Conservation (phyloP, 768 basidiomycete genomes). For the Psilocybe subaeruginosa region DNA sequence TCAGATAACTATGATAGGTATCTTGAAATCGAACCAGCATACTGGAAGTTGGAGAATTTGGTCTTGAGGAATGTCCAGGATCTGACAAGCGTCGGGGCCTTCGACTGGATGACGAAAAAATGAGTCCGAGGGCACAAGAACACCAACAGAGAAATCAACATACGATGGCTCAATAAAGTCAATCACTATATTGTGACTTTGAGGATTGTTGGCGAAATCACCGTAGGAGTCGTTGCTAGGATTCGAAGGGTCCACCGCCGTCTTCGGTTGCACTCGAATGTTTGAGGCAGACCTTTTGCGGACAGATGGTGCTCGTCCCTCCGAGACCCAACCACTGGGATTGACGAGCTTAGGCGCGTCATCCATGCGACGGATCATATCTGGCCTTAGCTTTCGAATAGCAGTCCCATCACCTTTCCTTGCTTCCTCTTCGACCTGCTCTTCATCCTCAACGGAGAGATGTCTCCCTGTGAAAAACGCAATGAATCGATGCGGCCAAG, state of each 20-base stretch:
- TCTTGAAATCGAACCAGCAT: conserved; percentile 13
- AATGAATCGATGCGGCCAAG: conserved; percentile 26
- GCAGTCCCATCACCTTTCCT: conserved; percentile 24
- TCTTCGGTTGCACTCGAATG: background rate
- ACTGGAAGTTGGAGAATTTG: conserved; percentile 36
- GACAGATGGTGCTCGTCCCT: conserved; percentile 33
- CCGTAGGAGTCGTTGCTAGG: background rate
- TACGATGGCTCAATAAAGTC: conserved; percentile 26
- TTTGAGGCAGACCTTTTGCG: conserved; percentile 7
- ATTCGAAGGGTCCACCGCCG: background rate
- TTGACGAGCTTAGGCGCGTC: conserved; percentile 69
- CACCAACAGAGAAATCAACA: conserved; percentile 1
- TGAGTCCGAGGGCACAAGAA: background rate
- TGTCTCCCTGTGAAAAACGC: conserved; percentile 21
- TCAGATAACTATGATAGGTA: background rate
- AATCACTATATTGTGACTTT: background rate
- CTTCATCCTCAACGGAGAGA: conserved; percentile 18
- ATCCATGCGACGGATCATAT: conserved; percentile 81
- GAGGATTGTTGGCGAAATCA: background rate
- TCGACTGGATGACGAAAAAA: conserved; percentile 5
- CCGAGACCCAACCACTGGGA: conserved; percentile 74
- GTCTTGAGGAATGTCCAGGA: conserved; percentile 34
- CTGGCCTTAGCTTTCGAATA: conserved; percentile 51
- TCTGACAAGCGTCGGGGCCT: conserved; percentile 40
- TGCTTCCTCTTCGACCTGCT: conserved; percentile 8